Evolutionary conservation across 2,329 filamentous ascomycete species (phyloP).

Genomic region (Colletotrichum sp.): DNA sequence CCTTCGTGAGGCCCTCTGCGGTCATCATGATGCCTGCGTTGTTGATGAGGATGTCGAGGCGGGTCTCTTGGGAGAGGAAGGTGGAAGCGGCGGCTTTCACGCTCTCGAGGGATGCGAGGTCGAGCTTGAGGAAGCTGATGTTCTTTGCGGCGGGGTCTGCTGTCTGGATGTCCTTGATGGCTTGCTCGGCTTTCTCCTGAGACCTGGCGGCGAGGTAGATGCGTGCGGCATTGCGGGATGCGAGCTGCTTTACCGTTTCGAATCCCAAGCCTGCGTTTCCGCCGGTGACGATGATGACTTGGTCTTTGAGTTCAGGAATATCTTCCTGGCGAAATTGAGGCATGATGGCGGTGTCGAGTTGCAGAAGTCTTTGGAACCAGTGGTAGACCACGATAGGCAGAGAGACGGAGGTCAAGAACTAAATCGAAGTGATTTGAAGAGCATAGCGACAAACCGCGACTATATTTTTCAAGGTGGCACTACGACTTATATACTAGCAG

Average conservation of each 20-base stretch:
- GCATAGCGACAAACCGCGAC: too few species aligned
- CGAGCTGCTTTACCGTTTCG: not conserved
- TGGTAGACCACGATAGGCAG: rapidly evolving
- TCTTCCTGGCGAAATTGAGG: slow-evolving; percentile 28
- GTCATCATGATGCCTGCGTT: slow-evolving; percentile 50
- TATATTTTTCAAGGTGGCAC: too few species aligned
- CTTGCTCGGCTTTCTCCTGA: slow-evolving; percentile 46
- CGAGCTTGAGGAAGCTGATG: slow-evolving; percentile 41
- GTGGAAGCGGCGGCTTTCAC: slow-evolving; percentile 43
- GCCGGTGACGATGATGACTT: slow-evolving; percentile 57
- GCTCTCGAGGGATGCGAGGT: slow-evolving; percentile 47
- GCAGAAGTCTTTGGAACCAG: not conserved
- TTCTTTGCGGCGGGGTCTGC: not conserved
- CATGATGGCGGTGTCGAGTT: not conserved
- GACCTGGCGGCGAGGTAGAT: slow-evolving; percentile 60
- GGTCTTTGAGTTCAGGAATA: slow-evolving; percentile 48
- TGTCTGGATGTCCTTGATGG: slow-evolving; percentile 30
- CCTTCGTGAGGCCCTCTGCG: slow-evolving; percentile 22
- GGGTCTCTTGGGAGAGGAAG: slow-evolving; percentile 35
- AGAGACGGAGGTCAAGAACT: rapidly evolving
- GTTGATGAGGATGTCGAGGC: slow-evolving; percentile 49
- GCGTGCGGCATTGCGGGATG: slow-evolving; percentile 49
- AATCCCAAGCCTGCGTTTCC: slow-evolving; percentile 32
- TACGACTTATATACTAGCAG: too few species aligned
- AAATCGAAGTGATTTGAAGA: not conserved